A percentile compares a stretch with the other conserved stretches of the same genome.
Evolutionary conservation across 495 filamentous ascomycete genomes (phyloP).

Genomic region (Xylaria venustula): DNA sequence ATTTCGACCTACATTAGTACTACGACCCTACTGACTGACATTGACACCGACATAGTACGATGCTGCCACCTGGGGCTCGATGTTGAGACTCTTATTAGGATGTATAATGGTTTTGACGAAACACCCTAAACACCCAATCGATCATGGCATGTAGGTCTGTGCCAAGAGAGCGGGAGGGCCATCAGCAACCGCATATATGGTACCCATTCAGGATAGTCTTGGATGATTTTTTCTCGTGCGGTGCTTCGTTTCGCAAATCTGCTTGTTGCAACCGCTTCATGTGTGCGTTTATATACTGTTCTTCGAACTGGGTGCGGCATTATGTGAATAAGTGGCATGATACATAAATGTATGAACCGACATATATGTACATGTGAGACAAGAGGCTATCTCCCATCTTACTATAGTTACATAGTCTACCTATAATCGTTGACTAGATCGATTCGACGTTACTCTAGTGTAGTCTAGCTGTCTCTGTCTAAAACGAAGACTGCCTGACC

Average conservation of each 20-base stretch:
- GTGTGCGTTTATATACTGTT: constrained; percentile 1
- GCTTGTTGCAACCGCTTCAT: constrained; percentile 8
- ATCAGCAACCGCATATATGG: too few relatives aligned
- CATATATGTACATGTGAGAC: too few relatives aligned
- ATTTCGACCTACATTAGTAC: constrained; percentile 1
- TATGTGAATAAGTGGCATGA: too few relatives aligned
- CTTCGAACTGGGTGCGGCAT: too few relatives aligned
- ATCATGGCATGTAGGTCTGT: background rate
- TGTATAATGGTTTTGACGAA: background rate
- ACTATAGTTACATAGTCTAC: too few relatives aligned
- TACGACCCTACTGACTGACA: background rate
- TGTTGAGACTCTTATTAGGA: constrained; percentile 8
- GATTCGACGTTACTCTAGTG: too few relatives aligned
- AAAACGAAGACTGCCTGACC: background rate
- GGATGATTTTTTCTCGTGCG: too few relatives aligned
- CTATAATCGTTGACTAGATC: too few relatives aligned
- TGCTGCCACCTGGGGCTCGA: constrained; percentile 2
- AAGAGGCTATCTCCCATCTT: too few relatives aligned
- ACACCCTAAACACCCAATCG: background rate
- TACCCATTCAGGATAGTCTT: background rate
- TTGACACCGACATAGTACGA: background rate
- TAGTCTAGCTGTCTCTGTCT: background rate
- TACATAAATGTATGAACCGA: too few relatives aligned
- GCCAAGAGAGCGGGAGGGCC: background rate
- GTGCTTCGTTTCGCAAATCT: too few relatives aligned